Base-by-base conservation (phyloP, 495 filamentous ascomycete genomes). In the Xylaria palmicola region DNA sequence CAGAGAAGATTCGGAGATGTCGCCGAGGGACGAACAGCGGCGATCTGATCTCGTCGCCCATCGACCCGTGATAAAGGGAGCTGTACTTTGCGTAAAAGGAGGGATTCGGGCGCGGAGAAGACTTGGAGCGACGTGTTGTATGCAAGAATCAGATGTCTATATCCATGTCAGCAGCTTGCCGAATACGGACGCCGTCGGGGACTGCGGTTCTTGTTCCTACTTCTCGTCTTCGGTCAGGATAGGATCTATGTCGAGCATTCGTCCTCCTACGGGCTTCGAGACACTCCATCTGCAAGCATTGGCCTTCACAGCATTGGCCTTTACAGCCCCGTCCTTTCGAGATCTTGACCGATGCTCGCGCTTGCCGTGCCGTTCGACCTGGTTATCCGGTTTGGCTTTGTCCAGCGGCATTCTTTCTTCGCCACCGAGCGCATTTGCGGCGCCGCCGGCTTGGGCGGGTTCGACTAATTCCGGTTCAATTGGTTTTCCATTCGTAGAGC, bases 211-310 rank as follows among this genome's bases (percentile, higher is more conserved):
- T 66, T 77, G 19, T 48, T 74, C 86, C 65, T 77, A 96, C 91
- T 88, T 85, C 74, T 96, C 92, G 75, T 97, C 89, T 5, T 66
- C 62, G 12, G 90, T 87, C 72, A 97, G 88, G 22, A 91, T 77
- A 0, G 93, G 89, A 63, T 97, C 91, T 55, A 90, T 75, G 65
- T 90, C 78, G 36, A 87, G 70, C 75, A 90, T 88, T 41, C 85
- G 78, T 6, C 90, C 90, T 54, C 86, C 90, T 71, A 87, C 77
- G 20, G 86, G 76, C 22, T 81, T 76, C 7, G 85, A 87, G 17
- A 87, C 47, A 41, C 75, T 80, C 88, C 88, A 91, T 64, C 68
- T 49, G 22, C 65, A 41, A 26, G 49, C 29, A 24, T 17, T 10
- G 15, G 60, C 51, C 12, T 60, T 36, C 4, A 32, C 13, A 37